A percentile compares a stretch with the other conserved stretches of the same genome.
Conservation (phyloP, 306 rosid species). For the Senna siamea region DNA sequence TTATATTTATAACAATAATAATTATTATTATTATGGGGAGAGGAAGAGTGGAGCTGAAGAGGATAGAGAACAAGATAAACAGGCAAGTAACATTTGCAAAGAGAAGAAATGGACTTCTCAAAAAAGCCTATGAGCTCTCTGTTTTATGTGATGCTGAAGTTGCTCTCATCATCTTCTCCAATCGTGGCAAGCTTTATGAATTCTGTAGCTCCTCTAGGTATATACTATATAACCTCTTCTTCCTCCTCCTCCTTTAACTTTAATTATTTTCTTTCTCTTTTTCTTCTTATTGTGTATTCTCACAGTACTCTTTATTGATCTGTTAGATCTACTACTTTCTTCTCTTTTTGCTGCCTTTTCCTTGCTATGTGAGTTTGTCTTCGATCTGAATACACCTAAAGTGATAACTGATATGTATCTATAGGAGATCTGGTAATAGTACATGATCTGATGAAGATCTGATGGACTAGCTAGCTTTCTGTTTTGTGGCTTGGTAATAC, state of each 20-base stretch:
- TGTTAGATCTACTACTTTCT: constrained; percentile 17
- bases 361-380: no score
- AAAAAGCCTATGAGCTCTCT: constrained; percentile 95
- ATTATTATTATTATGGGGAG: constrained; percentile 60
- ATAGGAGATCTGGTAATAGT: constrained; percentile 44
- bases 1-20: no score
- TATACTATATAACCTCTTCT: neutral
- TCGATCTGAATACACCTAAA: no score
- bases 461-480: no score
- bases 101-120: constrained; percentile 88
- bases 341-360: neutral
- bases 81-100: constrained; percentile 93
- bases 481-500: no score
- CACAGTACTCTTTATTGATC: neutral
- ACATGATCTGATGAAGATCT: constrained; percentile 34
- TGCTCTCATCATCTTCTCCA: constrained; percentile 92
- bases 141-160: constrained; percentile 94
- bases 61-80: constrained; percentile 98
- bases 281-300: neutral
- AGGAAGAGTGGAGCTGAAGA: constrained; percentile 93
- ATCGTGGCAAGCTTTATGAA: constrained; percentile 91
- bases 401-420: no score
- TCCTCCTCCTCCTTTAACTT: no score
- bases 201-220: constrained; percentile 85
- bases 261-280: no score